Conservation (phyloP, 1,139 yeast species). For the Taphrina sp. region DNA sequence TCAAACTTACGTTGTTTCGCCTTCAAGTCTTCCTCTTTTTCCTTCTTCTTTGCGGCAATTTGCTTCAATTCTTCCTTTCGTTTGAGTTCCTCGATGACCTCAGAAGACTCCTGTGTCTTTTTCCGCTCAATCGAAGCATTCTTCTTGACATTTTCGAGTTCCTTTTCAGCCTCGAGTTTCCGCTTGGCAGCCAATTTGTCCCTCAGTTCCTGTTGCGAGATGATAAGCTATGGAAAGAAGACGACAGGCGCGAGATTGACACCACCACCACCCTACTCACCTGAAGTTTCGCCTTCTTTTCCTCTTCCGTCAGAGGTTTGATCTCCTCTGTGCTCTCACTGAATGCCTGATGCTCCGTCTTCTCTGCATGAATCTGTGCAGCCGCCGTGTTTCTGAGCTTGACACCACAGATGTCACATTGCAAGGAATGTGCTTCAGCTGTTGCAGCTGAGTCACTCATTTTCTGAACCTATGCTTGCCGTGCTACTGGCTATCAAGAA, state of each 20-base stretch:
- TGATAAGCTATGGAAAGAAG: no score
- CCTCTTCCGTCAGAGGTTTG: constrained; percentile 42
- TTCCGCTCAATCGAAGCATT: constrained; percentile 44
- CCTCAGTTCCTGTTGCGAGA: constrained; percentile 41
- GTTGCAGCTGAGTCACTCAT: no score
- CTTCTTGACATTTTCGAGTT: constrained; percentile 26
- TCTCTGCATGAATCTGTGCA: constrained; percentile 37
- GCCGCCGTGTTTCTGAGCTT: constrained; percentile 34
- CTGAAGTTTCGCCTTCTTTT: constrained; percentile 43
- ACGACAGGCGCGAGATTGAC: no score
- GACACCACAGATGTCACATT: constrained; percentile 37
- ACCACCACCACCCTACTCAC: no score
- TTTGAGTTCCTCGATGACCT: constrained; percentile 43
- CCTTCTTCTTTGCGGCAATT: constrained; percentile 43
- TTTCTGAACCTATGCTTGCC: no score
- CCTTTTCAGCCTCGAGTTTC: constrained; percentile 40
- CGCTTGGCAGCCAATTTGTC: constrained; percentile 43
- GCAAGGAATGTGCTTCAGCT: constrained; percentile 36
- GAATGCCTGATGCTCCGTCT: constrained; percentile 36
- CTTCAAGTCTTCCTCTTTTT: constrained; percentile 43
- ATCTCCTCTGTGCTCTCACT: constrained; percentile 37
- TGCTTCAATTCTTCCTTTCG: constrained; percentile 44
- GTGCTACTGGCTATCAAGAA: no score
- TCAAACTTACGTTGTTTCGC: constrained; percentile 40
- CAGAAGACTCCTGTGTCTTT: constrained; percentile 42